phyloP scores from a whole-genome alignment of 345 rosid species.

The Crucihimalaya himalaica region DNA sequence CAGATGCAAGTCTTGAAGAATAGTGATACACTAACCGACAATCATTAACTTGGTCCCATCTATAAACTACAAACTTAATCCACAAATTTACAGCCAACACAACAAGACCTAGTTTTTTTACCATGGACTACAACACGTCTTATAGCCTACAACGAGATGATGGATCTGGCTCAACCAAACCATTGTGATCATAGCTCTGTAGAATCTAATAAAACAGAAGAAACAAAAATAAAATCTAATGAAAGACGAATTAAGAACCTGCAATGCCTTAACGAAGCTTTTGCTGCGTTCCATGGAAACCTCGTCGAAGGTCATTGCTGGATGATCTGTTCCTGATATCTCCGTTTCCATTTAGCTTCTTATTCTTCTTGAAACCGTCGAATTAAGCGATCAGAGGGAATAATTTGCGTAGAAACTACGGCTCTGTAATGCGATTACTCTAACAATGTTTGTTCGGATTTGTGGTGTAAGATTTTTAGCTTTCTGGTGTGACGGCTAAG shows the following conservation, averaged over 20 bases:
- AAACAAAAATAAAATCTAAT: background rate
- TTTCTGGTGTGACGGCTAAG: slow-evolving; percentile 53
- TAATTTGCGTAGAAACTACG: background rate
- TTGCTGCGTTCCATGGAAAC: slow-evolving; percentile 97
- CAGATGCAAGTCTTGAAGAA: slow-evolving; percentile 11
- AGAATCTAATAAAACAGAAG: slow-evolving; percentile 10
- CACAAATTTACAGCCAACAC: slow-evolving; percentile 13
- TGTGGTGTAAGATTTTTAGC: slow-evolving; percentile 36
- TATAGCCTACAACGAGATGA: slow-evolving; percentile 23
- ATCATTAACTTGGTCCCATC: slow-evolving; percentile 34
- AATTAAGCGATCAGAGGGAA: background rate
- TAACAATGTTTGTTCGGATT: slow-evolving; percentile 27
- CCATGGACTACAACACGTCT: too few species aligned
- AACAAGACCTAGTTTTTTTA: background rate
- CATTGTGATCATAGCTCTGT: background rate
- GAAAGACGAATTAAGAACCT: slow-evolving; percentile 46
- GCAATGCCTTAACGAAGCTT: slow-evolving; percentile 89
- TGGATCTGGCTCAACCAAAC: slow-evolving; percentile 26
- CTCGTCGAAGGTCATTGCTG: slow-evolving; percentile 86
- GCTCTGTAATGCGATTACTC: background rate
- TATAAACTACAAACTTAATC: background rate
- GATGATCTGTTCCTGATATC: slow-evolving; percentile 48
- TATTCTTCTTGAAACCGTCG: background rate
- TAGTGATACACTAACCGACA: slow-evolving; percentile 39
- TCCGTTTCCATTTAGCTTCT: slow-evolving; percentile 32